Conservation (phyloP, 2,329 filamentous ascomycete genomes). For the Endoconidiophora polonica region DNA sequence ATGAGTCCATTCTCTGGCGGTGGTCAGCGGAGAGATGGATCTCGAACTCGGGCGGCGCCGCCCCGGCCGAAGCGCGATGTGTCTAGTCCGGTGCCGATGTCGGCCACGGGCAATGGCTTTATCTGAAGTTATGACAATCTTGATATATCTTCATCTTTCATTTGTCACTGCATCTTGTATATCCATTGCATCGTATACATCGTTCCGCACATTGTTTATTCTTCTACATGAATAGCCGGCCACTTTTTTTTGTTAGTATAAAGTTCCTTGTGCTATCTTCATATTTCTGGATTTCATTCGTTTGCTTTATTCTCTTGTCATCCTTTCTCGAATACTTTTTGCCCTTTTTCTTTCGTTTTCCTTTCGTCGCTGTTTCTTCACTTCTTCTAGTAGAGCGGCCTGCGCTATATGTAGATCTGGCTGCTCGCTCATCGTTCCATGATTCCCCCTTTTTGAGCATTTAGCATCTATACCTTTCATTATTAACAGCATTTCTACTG, state of each 20-base stretch:
- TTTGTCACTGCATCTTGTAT: too few relatives aligned
- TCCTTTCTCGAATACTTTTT: too few relatives aligned
- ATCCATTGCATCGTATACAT: too few relatives aligned
- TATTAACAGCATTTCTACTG: neutral
- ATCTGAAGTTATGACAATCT: neutral
- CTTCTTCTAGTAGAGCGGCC: neutral
- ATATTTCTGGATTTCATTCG: neutral
- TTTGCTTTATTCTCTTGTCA: neutral
- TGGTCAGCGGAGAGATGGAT: neutral
- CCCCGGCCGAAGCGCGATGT: constrained; percentile 5
- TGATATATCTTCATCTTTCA: too few relatives aligned
- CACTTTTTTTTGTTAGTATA: neutral
- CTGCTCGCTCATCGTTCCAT: neutral
- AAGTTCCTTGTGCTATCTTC: too few relatives aligned
- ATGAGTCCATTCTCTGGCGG: neutral
- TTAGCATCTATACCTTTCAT: neutral
- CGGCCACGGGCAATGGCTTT: neutral
- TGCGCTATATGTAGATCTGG: neutral
- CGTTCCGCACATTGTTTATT: too few relatives aligned
- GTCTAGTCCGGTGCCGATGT: neutral
- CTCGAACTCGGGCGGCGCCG: neutral
- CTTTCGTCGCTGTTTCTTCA: neutral
- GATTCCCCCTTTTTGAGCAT: constrained; percentile 7
- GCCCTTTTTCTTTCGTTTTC: neutral
- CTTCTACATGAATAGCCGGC: neutral